A percentile compares a stretch with the other conserved stretches of the same genome.
Conservation (phyloP, 495 filamentous ascomycete genomes). For the Hapsidospora chrysogenum region DNA sequence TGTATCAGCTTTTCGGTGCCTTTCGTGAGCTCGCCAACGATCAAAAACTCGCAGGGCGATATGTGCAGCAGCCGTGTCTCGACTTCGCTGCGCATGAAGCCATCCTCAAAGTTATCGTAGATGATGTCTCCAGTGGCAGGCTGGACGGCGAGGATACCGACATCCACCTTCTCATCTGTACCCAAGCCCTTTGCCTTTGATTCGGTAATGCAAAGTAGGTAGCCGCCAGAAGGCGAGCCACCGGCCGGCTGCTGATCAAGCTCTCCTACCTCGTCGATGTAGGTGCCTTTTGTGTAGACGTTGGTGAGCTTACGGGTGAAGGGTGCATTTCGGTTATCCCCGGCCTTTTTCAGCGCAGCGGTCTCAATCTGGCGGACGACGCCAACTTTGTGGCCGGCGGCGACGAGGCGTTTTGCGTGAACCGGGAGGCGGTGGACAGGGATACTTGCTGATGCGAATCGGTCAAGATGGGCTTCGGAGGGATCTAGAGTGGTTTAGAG, state of each 20-base stretch:
- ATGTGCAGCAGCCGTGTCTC: slow-evolving; percentile 91
- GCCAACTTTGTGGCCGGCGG: slow-evolving; percentile 88
- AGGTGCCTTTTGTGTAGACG: slow-evolving; percentile 95
- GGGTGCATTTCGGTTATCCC: slow-evolving; percentile 84
- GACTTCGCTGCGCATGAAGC: slow-evolving; percentile 95
- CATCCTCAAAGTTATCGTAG: slow-evolving; percentile 92
- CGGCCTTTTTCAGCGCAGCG: slow-evolving; percentile 90
- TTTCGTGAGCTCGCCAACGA: slow-evolving; percentile 82
- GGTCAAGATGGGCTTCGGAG: slow-evolving; percentile 82
- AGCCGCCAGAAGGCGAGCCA: slow-evolving; percentile 62
- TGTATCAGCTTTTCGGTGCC: slow-evolving; percentile 86
- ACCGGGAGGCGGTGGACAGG: slow-evolving; percentile 85
- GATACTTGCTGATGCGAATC: slow-evolving; percentile 92
- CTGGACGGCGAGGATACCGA: slow-evolving; percentile 89
- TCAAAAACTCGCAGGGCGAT: slow-evolving; percentile 88
- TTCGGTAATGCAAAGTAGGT: slow-evolving; percentile 87
- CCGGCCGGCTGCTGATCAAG: slow-evolving; percentile 36
- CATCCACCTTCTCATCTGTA: slow-evolving; percentile 83
- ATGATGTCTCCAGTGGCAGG: slow-evolving; percentile 92
- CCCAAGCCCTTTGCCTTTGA: slow-evolving; percentile 69
- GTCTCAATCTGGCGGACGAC: slow-evolving; percentile 95
- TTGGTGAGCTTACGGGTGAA: slow-evolving; percentile 91
- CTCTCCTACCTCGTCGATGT: slow-evolving; percentile 86
- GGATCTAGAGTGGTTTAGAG: slow-evolving; percentile 32
- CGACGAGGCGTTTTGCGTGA: slow-evolving; percentile 84